phyloP scores from a whole-genome alignment of 495 filamentous ascomycete genomes.

The Lepidopterella palustris region DNA sequence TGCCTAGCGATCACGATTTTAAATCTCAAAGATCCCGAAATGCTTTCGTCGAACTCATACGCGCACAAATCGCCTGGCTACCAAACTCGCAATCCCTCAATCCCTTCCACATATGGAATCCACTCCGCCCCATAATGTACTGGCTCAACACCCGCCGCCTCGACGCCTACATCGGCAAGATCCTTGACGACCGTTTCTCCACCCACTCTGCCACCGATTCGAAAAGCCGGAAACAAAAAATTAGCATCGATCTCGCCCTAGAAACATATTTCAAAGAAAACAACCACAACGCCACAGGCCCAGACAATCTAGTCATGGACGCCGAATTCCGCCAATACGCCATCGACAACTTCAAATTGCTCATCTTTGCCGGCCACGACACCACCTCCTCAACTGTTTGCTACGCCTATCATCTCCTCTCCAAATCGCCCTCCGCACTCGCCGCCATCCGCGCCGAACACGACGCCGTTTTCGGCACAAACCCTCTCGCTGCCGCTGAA shows the following conservation, averaged over 20 bases:
- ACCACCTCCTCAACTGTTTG: constrained; percentile 40
- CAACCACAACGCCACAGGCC: constrained; percentile 1
- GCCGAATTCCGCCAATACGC: constrained; percentile 29
- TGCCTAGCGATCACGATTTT: constrained; percentile 13
- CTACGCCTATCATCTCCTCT: constrained; percentile 39
- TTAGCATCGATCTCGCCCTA: constrained; percentile 23
- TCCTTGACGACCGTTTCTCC: constrained; percentile 22
- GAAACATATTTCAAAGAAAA: constrained; percentile 24
- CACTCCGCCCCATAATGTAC: constrained; percentile 5
- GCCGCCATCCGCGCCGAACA: constrained; percentile 35
- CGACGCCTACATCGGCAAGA: constrained; percentile 17
- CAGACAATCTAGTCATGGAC: constrained; percentile 13
- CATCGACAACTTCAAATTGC: constrained; percentile 31
- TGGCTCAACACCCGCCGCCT: constrained; percentile 15
- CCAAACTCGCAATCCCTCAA: constrained; percentile 14
- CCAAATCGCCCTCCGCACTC: constrained; percentile 33
- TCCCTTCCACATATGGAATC: constrained; percentile 17
- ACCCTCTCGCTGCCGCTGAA: constrained; percentile 9
- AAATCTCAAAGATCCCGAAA: constrained; percentile 8
- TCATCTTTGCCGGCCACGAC: constrained; percentile 46
- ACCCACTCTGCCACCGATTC: background rate
- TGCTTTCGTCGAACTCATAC: constrained; percentile 9
- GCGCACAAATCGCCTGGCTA: constrained; percentile 13
- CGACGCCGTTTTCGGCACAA: constrained; percentile 35
- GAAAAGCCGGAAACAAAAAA: constrained; percentile 9